A percentile compares a stretch with the other conserved stretches of the same genome.
Conservation (phyloP, 805 yeast species). For the Lachancea mirantina region DNA sequence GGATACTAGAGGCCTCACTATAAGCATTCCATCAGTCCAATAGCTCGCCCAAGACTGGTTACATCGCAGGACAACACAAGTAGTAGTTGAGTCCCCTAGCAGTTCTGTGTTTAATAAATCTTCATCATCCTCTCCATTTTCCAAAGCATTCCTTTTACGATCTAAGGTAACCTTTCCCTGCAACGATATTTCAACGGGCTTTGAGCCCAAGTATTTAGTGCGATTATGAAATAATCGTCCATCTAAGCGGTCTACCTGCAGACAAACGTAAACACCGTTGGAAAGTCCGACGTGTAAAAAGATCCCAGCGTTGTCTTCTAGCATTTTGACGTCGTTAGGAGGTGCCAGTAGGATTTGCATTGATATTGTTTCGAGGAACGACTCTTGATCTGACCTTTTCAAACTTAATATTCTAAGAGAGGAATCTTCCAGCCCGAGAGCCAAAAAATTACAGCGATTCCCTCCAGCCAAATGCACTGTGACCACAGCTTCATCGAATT, state of each 20-base stretch:
- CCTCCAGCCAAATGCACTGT: slow-evolving; percentile 45
- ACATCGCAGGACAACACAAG: slow-evolving; percentile 29
- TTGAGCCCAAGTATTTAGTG: slow-evolving; percentile 66
- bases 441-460: slow-evolving; percentile 48
- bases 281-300: slow-evolving; percentile 70
- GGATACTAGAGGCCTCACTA: slow-evolving; percentile 25
- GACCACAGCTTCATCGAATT: slow-evolving; percentile 45
- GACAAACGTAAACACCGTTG: slow-evolving; percentile 73
- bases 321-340: slow-evolving; percentile 33
- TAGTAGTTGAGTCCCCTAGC: neutral
- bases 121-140: slow-evolving; percentile 14
- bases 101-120: slow-evolving; percentile 10
- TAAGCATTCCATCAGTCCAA: slow-evolving; percentile 15
- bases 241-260: slow-evolving; percentile 46
- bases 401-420: slow-evolving; percentile 60
- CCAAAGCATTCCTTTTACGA: slow-evolving; percentile 15
- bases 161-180: slow-evolving; percentile 10
- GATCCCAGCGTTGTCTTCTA: slow-evolving; percentile 15
- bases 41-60: slow-evolving; percentile 32
- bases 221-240: slow-evolving; percentile 62
- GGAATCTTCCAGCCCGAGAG: slow-evolving; percentile 65
- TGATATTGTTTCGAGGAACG: slow-evolving; percentile 53
- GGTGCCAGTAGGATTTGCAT: slow-evolving; percentile 60
- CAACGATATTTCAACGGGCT: slow-evolving; percentile 45
- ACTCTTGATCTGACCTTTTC: slow-evolving; percentile 39